phyloP scores from a whole-genome alignment of 2,329 filamentous ascomycete genomes.

The Dactylellina sp. region DNA sequence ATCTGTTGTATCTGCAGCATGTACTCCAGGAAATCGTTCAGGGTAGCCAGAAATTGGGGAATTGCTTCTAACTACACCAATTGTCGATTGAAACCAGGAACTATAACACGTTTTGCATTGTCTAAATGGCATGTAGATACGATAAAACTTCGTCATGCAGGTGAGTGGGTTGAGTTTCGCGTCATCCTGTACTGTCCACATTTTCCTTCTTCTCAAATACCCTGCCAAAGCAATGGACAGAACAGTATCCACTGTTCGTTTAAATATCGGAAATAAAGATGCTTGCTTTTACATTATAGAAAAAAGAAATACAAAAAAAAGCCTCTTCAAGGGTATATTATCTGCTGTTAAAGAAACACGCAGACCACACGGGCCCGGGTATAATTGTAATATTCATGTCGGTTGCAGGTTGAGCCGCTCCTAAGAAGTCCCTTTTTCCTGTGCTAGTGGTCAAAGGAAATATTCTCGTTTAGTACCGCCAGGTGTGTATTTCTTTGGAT shows the following conservation, averaged over 20 bases:
- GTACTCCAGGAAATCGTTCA: slow-evolving; percentile 4
- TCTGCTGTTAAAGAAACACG: neutral
- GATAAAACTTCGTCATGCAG: slow-evolving; percentile 47
- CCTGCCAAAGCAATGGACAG: slow-evolving; percentile 16
- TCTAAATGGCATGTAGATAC: slow-evolving; percentile 40
- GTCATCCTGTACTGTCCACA: slow-evolving; percentile 48
- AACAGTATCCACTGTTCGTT: slow-evolving; percentile 24
- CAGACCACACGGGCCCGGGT: slow-evolving; percentile 19
- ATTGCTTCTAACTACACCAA: slow-evolving; percentile 2
- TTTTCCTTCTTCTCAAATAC: slow-evolving; percentile 17
- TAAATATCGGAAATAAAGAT: slow-evolving; percentile 10
- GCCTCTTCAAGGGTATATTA: neutral
- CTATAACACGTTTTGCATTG: neutral
- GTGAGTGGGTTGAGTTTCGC: slow-evolving; percentile 54
- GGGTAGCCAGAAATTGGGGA: neutral
- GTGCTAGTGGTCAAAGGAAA: slow-evolving; percentile 15
- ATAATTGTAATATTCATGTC: slow-evolving; percentile 16
- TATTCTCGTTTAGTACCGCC: slow-evolving; percentile 33
- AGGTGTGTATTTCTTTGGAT: slow-evolving; percentile 30
- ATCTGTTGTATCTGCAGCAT: slow-evolving; percentile 5
- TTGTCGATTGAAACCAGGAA: slow-evolving; percentile 15
- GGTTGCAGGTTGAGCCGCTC: slow-evolving; percentile 35
- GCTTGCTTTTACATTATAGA: neutral
- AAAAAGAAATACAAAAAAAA: slow-evolving; percentile 7
- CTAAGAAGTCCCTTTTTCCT: slow-evolving; percentile 21